A percentile compares a stretch with the other conserved stretches of the same genome.
These are phyloP conservation scores for Eucalyptus marginata DNA, from an alignment of 345 rosid species.

Conservation along the genomic window DNA sequence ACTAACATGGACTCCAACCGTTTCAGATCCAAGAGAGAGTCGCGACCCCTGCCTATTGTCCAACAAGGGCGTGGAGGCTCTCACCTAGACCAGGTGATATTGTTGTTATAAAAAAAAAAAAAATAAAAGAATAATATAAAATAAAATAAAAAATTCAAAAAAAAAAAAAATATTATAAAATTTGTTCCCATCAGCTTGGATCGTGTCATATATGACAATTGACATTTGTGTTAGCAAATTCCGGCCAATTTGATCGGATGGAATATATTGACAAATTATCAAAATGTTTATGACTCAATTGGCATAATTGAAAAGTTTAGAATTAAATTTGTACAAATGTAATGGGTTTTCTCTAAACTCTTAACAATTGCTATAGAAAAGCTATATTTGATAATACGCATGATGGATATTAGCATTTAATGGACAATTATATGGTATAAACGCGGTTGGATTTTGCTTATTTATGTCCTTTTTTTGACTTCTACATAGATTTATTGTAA, in stretches of 20 bases:
- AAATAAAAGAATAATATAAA: too few species aligned
- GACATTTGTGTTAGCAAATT: not conserved
- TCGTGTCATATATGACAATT: not conserved
- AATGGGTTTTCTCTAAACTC: not conserved
- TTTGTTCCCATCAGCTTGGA: not conserved
- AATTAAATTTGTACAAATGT: too few species aligned
- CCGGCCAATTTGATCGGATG: fast-evolving
- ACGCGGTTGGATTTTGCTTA: not conserved
- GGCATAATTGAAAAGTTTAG: too few species aligned
- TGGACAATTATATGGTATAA: not conserved
- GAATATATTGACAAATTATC: not conserved
- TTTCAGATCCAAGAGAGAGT: fast-evolving
- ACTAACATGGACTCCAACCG: fast-evolving
- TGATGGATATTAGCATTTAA: not conserved
- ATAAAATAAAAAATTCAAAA: fast-evolving
- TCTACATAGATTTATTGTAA: not conserved
- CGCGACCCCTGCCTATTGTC: fast-evolving
- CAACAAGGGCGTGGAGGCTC: too few species aligned
- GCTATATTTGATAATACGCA: not conserved
- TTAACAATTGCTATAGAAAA: not conserved
- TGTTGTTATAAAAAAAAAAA: too few species aligned
- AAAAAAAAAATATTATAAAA: too few species aligned
- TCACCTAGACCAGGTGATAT: too few species aligned
- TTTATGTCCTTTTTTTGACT: not conserved
- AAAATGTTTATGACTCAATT: too few species aligned